Percentiles rank a stretch among this genome's conserved stretches.
Evolutionary conservation across 305 asterid genomes (phyloP).

Genomic region (Vinca major): DNA sequence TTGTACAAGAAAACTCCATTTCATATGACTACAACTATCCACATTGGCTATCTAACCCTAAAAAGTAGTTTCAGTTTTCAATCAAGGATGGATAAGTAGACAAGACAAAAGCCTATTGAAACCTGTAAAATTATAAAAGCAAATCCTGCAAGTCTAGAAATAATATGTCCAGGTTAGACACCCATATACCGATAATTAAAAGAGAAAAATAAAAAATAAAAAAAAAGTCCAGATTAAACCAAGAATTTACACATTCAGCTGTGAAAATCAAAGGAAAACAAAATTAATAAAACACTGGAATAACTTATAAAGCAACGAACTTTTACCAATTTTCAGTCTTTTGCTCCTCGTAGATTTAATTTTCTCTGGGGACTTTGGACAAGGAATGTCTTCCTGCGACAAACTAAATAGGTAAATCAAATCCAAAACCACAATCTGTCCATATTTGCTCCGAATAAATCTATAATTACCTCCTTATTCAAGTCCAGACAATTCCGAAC

Average conservation of each 20-base stretch:
- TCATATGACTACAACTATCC: neutral
- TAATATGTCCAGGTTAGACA: no score
- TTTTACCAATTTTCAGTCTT: conserved; percentile 51
- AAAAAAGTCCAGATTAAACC: neutral
- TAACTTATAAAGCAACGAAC: neutral
- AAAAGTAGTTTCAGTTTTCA: neutral
- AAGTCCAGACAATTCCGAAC: conserved; percentile 26
- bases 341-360: conserved; percentile 39
- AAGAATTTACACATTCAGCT: neutral
- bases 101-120: neutral
- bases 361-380: conserved; percentile 78
- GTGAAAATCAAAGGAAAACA: neutral
- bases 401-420: neutral
- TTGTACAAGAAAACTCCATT: neutral
- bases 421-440: neutral
- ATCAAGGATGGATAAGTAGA: neutral
- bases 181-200: neutral
- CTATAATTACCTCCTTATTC: conserved; percentile 32
- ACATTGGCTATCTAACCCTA: neutral
- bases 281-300: neutral
- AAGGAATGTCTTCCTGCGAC: conserved; percentile 44
- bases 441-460: neutral
- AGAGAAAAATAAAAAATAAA: neutral
- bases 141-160: no score
- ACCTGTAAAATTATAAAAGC: neutral